Base-by-base conservation (phyloP, 768 basidiomycete species). In the Termitomyces sp. region DNA sequence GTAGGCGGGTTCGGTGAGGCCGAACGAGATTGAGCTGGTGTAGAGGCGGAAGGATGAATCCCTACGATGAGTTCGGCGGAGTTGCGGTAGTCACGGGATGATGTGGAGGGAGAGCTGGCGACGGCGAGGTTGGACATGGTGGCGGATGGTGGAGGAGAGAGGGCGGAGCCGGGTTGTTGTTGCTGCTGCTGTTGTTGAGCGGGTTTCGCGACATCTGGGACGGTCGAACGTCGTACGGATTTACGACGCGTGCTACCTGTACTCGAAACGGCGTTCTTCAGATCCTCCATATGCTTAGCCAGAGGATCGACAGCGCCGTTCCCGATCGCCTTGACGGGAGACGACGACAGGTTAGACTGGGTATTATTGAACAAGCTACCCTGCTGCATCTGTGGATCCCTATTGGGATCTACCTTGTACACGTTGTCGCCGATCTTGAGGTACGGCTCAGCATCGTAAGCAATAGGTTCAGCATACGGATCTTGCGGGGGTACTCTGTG, bases 61-160 rank as follows among this genome's bases (percentile, higher is more conserved):
- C 92, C 93, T n/a, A 95, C 90, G 35, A 95, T 82, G 44, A 86
- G 65, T 60, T 94, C 87, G 0, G 91, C 93, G 20, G 87, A 88
- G 57, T 85, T 84, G 54, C 87, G 82, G 67, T 91, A 94, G 71
- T 94, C 90, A 28, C 84, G 79, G 40, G 68, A 63, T 13, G 75
- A 74, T 18, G 78, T 73, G 4, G 75, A 71, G 13, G 68, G 22
- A 69, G 78, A 69, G 0, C 68, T 58, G 12, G 58, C 62, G 12
- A 65, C 63, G 33, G 64, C 57, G 24, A 69, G 56, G 44, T 64
- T 54, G 48, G 68, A 56, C 35, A 60, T 44, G 33, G 55, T 42
- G 12, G 63, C 55, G 6, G 52, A 60, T 38, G 44, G 18, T 20
- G 75, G 80, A 59, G 75, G 81, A 58, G 77, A 79, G 64, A 81